Conservation (phyloP, 192 early-diverging fungal genomes). For the Entomortierella lignicola region DNA sequence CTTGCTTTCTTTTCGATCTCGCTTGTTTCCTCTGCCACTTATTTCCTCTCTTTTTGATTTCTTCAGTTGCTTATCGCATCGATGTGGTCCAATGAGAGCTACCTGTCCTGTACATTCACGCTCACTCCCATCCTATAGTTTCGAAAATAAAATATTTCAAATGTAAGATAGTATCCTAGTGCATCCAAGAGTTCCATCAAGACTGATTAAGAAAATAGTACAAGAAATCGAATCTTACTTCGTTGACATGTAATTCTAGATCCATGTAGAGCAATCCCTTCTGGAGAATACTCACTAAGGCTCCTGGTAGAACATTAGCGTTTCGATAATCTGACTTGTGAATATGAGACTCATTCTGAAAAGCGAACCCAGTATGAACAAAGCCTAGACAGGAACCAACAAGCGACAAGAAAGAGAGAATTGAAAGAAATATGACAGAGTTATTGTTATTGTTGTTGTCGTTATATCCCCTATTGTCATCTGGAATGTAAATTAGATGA, state of each 20-base stretch:
- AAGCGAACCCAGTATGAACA: conserved; percentile 85
- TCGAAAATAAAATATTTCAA: too few species aligned
- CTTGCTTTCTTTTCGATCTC: conserved; percentile 57
- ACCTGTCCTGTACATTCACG: conserved; percentile 79
- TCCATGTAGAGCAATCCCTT: conserved; percentile 94
- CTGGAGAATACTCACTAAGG: conserved; percentile 87
- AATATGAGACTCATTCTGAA: conserved; percentile 88
- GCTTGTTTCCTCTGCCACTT: conserved; percentile 54
- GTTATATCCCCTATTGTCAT: too few species aligned
- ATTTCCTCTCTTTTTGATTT: conserved; percentile 53
- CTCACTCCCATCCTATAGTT: conserved; percentile 79
- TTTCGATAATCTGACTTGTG: conserved; percentile 67
- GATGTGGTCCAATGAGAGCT: conserved; percentile 71
- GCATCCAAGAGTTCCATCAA: background rate
- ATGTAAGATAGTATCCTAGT: too few species aligned
- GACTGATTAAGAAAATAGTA: background rate
- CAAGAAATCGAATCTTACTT: conserved; percentile 52
- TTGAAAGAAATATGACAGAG: background rate
- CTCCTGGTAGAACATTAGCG: conserved; percentile 81
- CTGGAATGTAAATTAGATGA: too few species aligned
- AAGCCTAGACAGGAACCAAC: conserved; percentile 68
- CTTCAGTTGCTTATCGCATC: conserved; percentile 67
- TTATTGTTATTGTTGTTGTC: background rate
- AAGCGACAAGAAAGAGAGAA: background rate
- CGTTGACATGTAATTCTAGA: conserved; percentile 88